Evolutionary conservation across 768 basidiomycete species (phyloP).

Genomic region (Lactarius evosmus): DNA sequence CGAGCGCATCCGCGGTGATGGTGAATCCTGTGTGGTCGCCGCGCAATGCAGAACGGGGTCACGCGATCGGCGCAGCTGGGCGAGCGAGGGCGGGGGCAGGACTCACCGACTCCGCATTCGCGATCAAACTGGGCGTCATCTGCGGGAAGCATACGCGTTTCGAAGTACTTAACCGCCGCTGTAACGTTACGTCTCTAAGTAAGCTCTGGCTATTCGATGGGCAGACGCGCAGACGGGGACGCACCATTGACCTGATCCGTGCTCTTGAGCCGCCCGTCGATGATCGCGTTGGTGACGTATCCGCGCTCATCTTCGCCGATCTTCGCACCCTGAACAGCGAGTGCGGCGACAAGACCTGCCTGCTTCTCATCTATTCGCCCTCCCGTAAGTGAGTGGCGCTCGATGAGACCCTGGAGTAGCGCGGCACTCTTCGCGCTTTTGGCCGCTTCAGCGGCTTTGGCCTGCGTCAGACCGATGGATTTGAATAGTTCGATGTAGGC

Average conservation of each 20-base stretch:
- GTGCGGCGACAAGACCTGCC: conserved; percentile 62
- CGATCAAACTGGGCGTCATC: conserved; percentile 69
- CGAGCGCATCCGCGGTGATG: conserved; percentile 66
- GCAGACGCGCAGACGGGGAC: conserved; percentile 29
- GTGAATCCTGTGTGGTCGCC: conserved; percentile 59
- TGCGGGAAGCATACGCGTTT: conserved; percentile 56
- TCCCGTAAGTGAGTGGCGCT: conserved; percentile 47
- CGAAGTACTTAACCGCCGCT: conserved; percentile 79
- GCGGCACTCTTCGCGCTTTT: conserved; percentile 76
- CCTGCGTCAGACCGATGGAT: conserved; percentile 68
- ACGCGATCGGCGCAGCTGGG: neutral
- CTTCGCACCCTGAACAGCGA: conserved; percentile 64
- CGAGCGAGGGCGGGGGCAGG: neutral
- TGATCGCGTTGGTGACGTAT: conserved; percentile 65
- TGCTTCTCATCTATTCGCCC: conserved; percentile 70
- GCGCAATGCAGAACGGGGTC: neutral
- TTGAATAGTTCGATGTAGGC: conserved; percentile 58
- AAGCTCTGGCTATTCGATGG: neutral
- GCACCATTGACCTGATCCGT: conserved; percentile 86
- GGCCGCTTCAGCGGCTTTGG: conserved; percentile 79
- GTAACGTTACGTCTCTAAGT: neutral
- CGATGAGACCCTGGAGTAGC: conserved; percentile 66
- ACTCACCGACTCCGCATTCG: conserved; percentile 84
- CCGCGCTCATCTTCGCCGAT: conserved; percentile 53
- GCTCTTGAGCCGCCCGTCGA: conserved; percentile 69